Percentiles rank a stretch among this genome's conserved stretches.
Conservation (phyloP, 306 rosid species). For the Castanospermum australe region DNA sequence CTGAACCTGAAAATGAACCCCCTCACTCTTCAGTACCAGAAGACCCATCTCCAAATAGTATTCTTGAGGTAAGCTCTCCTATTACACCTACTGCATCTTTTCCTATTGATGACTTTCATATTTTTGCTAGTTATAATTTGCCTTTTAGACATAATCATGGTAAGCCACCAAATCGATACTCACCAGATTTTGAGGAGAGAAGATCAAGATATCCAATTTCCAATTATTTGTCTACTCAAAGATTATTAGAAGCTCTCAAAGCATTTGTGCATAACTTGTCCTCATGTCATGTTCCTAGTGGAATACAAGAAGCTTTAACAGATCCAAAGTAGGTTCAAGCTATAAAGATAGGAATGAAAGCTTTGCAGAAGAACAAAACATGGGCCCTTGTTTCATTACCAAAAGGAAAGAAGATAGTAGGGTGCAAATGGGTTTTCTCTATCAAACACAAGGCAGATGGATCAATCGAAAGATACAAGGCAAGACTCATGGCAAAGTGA, state of each 20-base stretch:
- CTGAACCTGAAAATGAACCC: background rate
- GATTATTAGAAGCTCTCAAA: no score
- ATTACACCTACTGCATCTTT: background rate
- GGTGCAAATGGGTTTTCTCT: background rate
- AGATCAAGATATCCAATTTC: no score
- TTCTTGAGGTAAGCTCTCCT: background rate
- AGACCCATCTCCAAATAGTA: background rate
- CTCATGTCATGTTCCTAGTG: background rate
- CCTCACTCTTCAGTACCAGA: background rate
- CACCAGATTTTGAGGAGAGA: no score
- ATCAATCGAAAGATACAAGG: no score
- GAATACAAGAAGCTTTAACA: no score
- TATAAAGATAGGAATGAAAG: background rate
- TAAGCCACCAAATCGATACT: background rate
- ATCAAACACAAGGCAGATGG: no score
- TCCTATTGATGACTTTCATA: background rate
- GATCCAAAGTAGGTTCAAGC: background rate
- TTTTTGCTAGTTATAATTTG: background rate
- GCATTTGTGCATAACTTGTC: background rate
- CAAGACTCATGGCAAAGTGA: no score
- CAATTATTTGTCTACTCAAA: no score
- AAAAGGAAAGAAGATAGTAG: background rate
- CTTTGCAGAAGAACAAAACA: background rate
- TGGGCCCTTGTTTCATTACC: background rate
- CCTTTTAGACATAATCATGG: background rate